These are phyloP conservation scores for Botryotinia narcissicola DNA, from an alignment of 2,329 filamentous ascomycete genomes.

Conservation along the genomic window DNA sequence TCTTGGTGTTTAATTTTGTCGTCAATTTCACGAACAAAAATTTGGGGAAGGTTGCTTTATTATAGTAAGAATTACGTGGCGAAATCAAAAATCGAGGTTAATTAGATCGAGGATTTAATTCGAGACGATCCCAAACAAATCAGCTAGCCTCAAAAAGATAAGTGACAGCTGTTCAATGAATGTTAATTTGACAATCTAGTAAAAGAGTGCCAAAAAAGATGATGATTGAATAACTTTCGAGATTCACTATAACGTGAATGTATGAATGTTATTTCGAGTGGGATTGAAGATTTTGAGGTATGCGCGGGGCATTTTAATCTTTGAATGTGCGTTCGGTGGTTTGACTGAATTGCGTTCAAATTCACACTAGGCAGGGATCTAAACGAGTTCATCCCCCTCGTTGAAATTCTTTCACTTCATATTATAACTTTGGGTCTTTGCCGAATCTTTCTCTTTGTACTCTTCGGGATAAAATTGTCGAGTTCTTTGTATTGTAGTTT, in stretches of 20 bases:
- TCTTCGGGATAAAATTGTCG: background rate
- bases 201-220: constrained; percentile 20
- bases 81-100: background rate
- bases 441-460: background rate
- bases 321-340: constrained; percentile 8
- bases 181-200: constrained; percentile 17
- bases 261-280: background rate
- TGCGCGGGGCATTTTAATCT: constrained; percentile 19
- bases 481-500: background rate
- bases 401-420: background rate
- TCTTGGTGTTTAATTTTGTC: constrained; percentile 43
- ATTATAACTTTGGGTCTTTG: background rate
- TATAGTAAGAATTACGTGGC: background rate
- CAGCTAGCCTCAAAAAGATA: background rate
- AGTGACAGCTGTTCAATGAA: background rate
- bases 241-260: background rate
- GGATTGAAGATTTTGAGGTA: constrained; percentile 16
- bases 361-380: constrained; percentile 16
- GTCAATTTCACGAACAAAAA: background rate
- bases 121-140: background rate
- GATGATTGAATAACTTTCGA: constrained; percentile 4
- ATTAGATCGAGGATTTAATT: background rate
- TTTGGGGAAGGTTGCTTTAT: background rate
- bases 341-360: constrained; percentile 5
- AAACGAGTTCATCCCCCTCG: constrained; percentile 1